Percentiles rank a stretch among this genome's conserved stretches.
These are phyloP conservation scores for Daldinia decipiens DNA, from an alignment of 495 filamentous ascomycete species.

Conservation along the genomic window DNA sequence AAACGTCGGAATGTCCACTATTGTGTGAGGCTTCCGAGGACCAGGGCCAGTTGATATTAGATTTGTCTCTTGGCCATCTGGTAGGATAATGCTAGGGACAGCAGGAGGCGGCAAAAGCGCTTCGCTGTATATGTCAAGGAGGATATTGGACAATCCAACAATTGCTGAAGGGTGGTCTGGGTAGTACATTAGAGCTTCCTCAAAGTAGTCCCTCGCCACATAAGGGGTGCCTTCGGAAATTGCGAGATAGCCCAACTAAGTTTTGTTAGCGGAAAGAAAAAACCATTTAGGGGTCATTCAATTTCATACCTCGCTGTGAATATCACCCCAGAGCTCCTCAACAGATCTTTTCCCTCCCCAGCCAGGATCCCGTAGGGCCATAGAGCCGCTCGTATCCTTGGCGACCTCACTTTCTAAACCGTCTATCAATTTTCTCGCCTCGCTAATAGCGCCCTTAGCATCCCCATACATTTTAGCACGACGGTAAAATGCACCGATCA, in stretches of 20 bases:
- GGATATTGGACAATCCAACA: constrained; percentile 81
- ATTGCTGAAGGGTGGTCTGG: constrained; percentile 82
- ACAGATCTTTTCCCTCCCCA: constrained; percentile 81
- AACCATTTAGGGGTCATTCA: not conserved
- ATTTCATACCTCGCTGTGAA: constrained; percentile 72
- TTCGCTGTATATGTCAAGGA: constrained; percentile 85
- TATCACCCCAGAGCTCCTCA: constrained; percentile 83
- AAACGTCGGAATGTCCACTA: constrained; percentile 34
- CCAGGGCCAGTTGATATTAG: constrained; percentile 25
- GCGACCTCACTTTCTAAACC: constrained; percentile 63
- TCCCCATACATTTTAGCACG: constrained; percentile 81
- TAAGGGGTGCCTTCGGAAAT: constrained; percentile 69
- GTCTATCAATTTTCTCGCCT: constrained; percentile 77
- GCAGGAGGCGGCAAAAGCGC: constrained; percentile 61
- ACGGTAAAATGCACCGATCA: constrained; percentile 87
- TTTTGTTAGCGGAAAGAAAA: constrained; percentile 50
- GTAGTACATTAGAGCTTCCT: constrained; percentile 78
- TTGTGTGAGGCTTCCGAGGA: constrained; percentile 7
- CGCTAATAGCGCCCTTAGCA: constrained; percentile 77
- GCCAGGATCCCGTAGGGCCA: constrained; percentile 66
- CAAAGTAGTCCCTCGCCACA: constrained; percentile 76
- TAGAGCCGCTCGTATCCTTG: constrained; percentile 59
- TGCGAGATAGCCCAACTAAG: constrained; percentile 73
- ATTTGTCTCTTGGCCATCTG: constrained; percentile 29
- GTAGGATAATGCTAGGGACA: constrained; percentile 47